These are phyloP conservation scores for Phaeolepiota aurea DNA, from an alignment of 768 basidiomycete species.

Conservation along the genomic window DNA sequence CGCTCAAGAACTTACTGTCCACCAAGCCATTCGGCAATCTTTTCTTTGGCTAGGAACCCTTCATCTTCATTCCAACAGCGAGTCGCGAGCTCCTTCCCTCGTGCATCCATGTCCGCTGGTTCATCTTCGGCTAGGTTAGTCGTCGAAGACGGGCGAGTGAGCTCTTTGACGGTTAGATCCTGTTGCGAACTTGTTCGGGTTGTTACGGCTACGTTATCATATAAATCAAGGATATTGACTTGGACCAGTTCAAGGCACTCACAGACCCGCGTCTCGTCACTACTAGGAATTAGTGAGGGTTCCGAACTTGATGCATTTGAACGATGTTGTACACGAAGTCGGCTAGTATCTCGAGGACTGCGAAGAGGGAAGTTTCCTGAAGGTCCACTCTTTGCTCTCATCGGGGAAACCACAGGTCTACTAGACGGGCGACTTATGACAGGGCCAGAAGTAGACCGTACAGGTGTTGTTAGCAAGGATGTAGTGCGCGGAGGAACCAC, in stretches of 20 bases:
- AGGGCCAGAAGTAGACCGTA: conserved; percentile 5
- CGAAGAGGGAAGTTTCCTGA: conserved; percentile 15
- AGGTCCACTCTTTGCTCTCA: conserved; percentile 34
- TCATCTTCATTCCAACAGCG: conserved; percentile 86
- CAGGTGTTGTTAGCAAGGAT: background rate
- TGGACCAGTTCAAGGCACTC: too few relatives aligned
- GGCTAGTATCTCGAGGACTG: conserved; percentile 22
- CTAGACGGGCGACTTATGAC: conserved; percentile 18
- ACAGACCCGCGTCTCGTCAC: conserved; percentile 43
- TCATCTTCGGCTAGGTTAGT: conserved; percentile 40
- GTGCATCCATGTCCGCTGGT: conserved; percentile 45
- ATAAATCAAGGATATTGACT: conserved; percentile 4
- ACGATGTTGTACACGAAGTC: conserved; percentile 58
- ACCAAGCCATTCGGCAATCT: conserved; percentile 96
- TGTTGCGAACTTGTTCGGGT: conserved; percentile 36
- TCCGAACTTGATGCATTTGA: conserved; percentile 75
- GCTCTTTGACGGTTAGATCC: conserved; percentile 47
- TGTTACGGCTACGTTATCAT: conserved; percentile 15
- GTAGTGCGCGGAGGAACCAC: conserved; percentile 39
- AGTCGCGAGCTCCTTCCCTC: conserved; percentile 65
- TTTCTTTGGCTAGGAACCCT: conserved; percentile 75
- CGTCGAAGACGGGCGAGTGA: conserved; percentile 34
- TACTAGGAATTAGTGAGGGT: conserved; percentile 60
- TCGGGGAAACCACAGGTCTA: conserved; percentile 30
- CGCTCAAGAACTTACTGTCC: conserved; percentile 71